These are phyloP conservation scores for Oryza glaberrima DNA, from an alignment of 176 grass and related monocot species.

Conservation along the genomic window DNA sequence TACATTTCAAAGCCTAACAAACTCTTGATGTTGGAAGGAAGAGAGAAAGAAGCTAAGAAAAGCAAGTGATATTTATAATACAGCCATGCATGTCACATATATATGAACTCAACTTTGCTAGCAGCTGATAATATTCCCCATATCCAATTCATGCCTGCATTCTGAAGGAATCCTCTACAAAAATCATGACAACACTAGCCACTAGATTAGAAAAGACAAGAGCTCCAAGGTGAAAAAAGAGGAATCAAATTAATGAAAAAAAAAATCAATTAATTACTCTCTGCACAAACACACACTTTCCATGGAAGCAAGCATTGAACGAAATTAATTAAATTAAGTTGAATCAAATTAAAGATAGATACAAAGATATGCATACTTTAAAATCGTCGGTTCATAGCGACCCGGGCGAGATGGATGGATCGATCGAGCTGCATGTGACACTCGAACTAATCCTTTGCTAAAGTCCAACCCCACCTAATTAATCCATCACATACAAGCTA, in stretches of 20 bases:
- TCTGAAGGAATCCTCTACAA: conserved; percentile 44
- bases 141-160: conserved; percentile 46
- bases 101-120: neutral
- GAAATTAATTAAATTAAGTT: neutral
- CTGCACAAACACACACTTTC: conserved; percentile 3
- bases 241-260: neutral
- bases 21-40: conserved; percentile 59
- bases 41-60: neutral
- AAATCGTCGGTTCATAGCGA: conserved; percentile 44
- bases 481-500: conserved; percentile 40
- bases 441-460: conserved; percentile 53
- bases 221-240: neutral
- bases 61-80: neutral
- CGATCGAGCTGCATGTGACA: conserved; percentile 43
- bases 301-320: conserved; percentile 23
- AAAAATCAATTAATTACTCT: neutral
- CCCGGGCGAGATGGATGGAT: conserved; percentile 40
- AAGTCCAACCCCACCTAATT: conserved; percentile 60
- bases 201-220: neutral
- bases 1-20: conserved; percentile 63
- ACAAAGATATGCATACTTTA: neutral
- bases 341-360: neutral
- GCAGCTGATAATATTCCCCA: conserved; percentile 22
- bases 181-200: conserved; percentile 26
- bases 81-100: conserved; percentile 27